Evolutionary conservation across 148 eudicot genomes (phyloP), one percentile per base, ranked within the genome.

Genomic region (Suaeda aralocaspica): DNA sequence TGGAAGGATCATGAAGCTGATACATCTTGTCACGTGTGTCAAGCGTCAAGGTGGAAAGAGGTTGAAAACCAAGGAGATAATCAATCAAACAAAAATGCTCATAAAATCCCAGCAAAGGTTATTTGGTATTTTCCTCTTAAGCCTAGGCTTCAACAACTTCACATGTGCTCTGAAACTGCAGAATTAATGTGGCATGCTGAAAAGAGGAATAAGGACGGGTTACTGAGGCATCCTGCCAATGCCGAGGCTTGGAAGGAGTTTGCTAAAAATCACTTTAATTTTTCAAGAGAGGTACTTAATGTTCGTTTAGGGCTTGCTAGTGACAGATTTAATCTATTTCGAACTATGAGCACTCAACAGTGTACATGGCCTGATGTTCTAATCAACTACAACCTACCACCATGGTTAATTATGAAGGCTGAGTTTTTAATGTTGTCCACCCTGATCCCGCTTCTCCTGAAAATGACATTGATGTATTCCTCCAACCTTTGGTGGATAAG

Each of bases 261-360:
- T 9, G 46, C 9, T 18, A 11, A 13, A 31, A 14, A 8, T 22
- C 1, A 44, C 8, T 15, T 16, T 1, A 4, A 11, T 9, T 63
- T 63, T 63, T 5, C 50, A 16, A 63, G 15, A 9, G 67, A 63
- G 0, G 16, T 21, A 21, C 49, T 30, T 22, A 63, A 63, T 63
- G 30, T 63, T 39, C 29, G 50, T n/a, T 1, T 42, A 33, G 9
- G n/a, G n/a, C n/a, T n/a, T n/a, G n/a, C n/a, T n/a, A 60, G 64
- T 31, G 64, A 60, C 34, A 44, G 64, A 30, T 60, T 60, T 16
- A 60, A 60, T 31, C 64, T 44, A 60, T 60, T 60, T 60, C 44
- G 44, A 33, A 31, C 64, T 7, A 31, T 60, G 24, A 60, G 64
- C 64, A 60, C 44, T 6, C 21, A 33, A 31, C 64, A 60, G 6